Base-by-base conservation (phyloP, 73 alveolate species). In the Symbiodinium natans region DNA sequence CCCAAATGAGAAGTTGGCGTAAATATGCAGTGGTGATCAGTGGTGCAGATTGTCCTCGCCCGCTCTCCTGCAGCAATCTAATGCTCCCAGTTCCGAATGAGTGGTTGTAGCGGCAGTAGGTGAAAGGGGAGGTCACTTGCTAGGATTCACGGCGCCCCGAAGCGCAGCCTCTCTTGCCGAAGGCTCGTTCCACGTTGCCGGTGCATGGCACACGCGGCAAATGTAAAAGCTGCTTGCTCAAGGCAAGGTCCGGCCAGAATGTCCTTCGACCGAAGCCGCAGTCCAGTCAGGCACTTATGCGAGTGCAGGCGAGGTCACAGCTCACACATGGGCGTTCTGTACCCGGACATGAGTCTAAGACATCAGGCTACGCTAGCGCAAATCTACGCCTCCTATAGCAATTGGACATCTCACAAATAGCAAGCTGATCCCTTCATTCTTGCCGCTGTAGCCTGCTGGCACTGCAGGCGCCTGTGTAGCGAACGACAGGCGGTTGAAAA, bases 251-350 rank as follows among this genome's bases (percentile, higher is more conserved):
- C 34, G 80, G 3, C 25, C 80, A 63, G 80, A 36, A 63, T 63
- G 80, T 63, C 80, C 31, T 63, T 63, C 80, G 80, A 63, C 27
- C 80, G 80, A 25, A 63, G 80, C 36, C 80, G 80, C 31, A 63
- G 80, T 29, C 80, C 80, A 63, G 80, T 63, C 27, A 9, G 80
- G 80, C 25, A 31, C 80, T 63, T 29, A 29, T 27, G 36, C 31
- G 80, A 23, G 27, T n/a, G 33, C 13, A 13, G 38, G 71, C n/a
- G 80, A 23, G 38, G 39, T 63, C 15, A 21, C 38, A n/a, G n/a
- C n/a, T n/a, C n/a, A n/a, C n/a, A n/a, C n/a, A n/a, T n/a, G n/a
- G n/a, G n/a, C n/a, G n/a, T n/a, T n/a, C n/a, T n/a, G n/a, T n/a
- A n/a, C n/a, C n/a, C n/a, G n/a, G n/a, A n/a, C n/a, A n/a, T n/a